phyloP scores from a whole-genome alignment of 192 early-diverging fungal genomes.

The Backusella parvicylindrica region DNA sequence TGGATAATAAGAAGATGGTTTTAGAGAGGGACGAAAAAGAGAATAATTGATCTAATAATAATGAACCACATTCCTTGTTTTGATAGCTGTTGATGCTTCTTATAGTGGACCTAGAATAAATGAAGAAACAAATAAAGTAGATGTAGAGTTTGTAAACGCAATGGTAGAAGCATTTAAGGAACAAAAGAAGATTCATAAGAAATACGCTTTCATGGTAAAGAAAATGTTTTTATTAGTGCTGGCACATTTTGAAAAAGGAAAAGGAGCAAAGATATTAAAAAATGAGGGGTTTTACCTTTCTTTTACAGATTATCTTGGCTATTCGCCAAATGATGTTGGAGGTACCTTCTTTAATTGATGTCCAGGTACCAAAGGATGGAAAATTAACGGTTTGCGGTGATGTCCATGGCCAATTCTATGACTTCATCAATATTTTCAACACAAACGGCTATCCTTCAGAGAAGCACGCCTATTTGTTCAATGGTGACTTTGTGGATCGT shows the following conservation, averaged over 20 bases:
- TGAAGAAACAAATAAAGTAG: constrained; percentile 62
- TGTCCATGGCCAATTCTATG: constrained; percentile 98
- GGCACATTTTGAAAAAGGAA: background rate
- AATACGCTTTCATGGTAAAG: constrained; percentile 75
- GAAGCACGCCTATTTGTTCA: constrained; percentile 87
- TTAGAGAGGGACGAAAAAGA: background rate
- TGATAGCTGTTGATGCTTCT: constrained; percentile 53
- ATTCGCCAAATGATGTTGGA: constrained; percentile 72
- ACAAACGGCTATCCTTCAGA: constrained; percentile 86
- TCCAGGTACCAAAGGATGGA: constrained; percentile 66
- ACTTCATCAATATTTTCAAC: constrained; percentile 94
- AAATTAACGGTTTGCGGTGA: constrained; percentile 96
- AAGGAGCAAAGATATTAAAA: background rate
- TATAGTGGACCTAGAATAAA: constrained; percentile 85
- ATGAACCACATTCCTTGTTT: constrained; percentile 42
- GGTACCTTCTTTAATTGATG: constrained; percentile 81
- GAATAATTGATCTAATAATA: constrained; percentile 24
- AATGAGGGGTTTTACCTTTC: background rate
- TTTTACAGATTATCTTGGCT: constrained; percentile 67
- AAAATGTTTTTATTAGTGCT: background rate
- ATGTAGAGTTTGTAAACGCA: constrained; percentile 73
- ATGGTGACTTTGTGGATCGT: constrained; percentile 99
- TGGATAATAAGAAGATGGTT: background rate
- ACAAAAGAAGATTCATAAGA: constrained; percentile 89
- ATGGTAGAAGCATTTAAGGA: constrained; percentile 78